Evolutionary conservation across 140 eudicot species (phyloP), one percentile per base, ranked within the genome.

Genomic region (Stevia rebaudiana): DNA sequence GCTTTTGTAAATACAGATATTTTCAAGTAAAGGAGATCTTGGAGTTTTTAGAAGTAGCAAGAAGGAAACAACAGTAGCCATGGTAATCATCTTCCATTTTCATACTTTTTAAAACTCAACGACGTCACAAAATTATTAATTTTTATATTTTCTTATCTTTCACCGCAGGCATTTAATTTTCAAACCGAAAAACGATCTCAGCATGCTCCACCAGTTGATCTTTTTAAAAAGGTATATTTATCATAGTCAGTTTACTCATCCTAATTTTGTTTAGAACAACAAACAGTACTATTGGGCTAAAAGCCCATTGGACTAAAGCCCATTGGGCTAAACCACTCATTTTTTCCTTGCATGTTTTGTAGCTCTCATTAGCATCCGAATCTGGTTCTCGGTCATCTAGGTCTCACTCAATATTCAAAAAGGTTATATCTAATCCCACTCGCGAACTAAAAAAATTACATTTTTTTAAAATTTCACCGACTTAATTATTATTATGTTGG

Each of bases 141-240:
- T 17, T 31, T 22, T 37, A 1, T 48, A 50, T 43, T 41, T 31
- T 72, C 21, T 52, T 15, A 33, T 15, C 25, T 31, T 75, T 57
- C 30, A n/a, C 55, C 12, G 30, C 87, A 91, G 98, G 91, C 78
- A 15, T 87, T 81, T 74, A 79, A 80, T 65, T 85, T 84, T 76
- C 95, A 91, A 40, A 80, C 95, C 5, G 95, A 71, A 55, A 85
- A 80, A 74, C 74, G 84, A 65, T 75, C 31, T 62, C 95, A 80
- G 40, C 82, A 76, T 63, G 87, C 80, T 54, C 95, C 90, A n/a
- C 98, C 95, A 15, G 53, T 75, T 22, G 98, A 87, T 37, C 89
- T 91, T 54, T 91, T 91, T 74, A 84, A 80, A 84, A 84, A 84
- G 91, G 98, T 91, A 80, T 41, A 43, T n/a, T 54, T 67, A 49